Percentiles rank a stretch among this genome's conserved stretches.
Evolutionary conservation across 176 grass and related monocot species (phyloP).

Genomic region (Phoenix roebelenii): DNA sequence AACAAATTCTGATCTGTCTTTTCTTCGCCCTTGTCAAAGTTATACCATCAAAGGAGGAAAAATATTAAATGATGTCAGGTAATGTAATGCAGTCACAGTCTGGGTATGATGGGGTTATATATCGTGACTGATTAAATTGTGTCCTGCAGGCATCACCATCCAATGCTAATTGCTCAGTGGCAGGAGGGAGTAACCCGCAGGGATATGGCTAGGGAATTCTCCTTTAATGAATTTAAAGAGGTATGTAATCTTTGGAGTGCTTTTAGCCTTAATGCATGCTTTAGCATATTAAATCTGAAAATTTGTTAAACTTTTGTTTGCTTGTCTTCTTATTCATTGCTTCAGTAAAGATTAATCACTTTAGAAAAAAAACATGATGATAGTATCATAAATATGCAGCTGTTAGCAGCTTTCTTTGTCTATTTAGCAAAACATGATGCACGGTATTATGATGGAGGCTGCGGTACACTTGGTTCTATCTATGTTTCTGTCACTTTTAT

Average conservation of each 20-base stretch:
- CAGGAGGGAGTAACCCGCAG: constrained; percentile 80
- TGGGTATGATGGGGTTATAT: not conserved
- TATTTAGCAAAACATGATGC: too few species aligned
- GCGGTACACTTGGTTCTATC: too few species aligned
- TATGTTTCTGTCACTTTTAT: too few species aligned
- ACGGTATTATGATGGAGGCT: too few species aligned
- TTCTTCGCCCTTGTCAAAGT: constrained; percentile 73
- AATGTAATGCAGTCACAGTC: not conserved
- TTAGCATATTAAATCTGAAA: too few species aligned
- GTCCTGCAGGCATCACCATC: constrained; percentile 66
- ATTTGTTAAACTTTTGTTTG: too few species aligned
- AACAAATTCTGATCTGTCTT: constrained; percentile 56
- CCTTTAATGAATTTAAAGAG: constrained; percentile 82
- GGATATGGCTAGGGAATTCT: constrained; percentile 52
- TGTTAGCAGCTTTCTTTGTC: too few species aligned
- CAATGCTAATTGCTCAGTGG: constrained; percentile 80
- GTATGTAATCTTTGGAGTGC: constrained; percentile 18
- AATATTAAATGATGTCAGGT: constrained; percentile 64
- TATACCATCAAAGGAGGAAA: constrained; percentile 75
- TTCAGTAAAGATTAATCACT: too few species aligned
- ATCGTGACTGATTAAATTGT: not conserved
- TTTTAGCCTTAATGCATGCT: not conserved
- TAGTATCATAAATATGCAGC: too few species aligned
- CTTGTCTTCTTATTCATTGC: too few species aligned
- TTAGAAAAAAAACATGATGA: too few species aligned